Evolutionary conservation across 129 eudicot genomes (phyloP), one percentile per base, ranked within the genome.

Genomic region (Gnaphalium uliginosum): DNA sequence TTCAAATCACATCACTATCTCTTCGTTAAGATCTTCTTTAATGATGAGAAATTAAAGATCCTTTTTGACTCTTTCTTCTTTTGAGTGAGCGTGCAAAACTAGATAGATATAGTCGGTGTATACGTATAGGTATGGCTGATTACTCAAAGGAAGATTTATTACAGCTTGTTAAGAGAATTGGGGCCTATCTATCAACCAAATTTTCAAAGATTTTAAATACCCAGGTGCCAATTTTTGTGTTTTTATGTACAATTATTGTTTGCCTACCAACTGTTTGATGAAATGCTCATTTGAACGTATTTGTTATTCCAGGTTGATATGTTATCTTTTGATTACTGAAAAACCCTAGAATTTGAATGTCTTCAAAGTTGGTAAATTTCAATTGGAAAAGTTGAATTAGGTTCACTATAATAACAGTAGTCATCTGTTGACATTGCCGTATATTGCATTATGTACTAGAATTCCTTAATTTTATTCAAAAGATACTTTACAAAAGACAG

Each of bases 91-190:
- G 76, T 77, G 75, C 76, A 71, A 33, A 79, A 72, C 68, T 37
- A 64, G 27, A 23, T 43, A 35, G 9, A 46, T 37, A 68, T 21
- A 50, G 41, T 68, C 65, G 32, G 51, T 30, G 22, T 21, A 27
- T n/a, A 5, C 53, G 13, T 8, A 32, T 19, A 58, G 71, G 50
- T 73, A 92, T 92, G 98, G 92, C 90, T 67, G 94, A 92, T 71
- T 68, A 81, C 85, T 79, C 92, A 67, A 93, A 88, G 87, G 95
- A 90, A 21, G 95, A 93, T 27, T 53, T 93, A 29, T 21, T 86
- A 19, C 92, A 85, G 78, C 82, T 85, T 8, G 64, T 90, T 76
- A 90, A 87, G 87, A 85, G 86, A 50, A 54, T 90, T 43, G 94
- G 95, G 67, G 85, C 86, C 83, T 85, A 62, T 79, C 73, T 93